A percentile compares a stretch with the other conserved stretches of the same genome.
phyloP scores from a whole-genome alignment of 805 yeast genomes.

The Cyberlindnera maritima region DNA sequence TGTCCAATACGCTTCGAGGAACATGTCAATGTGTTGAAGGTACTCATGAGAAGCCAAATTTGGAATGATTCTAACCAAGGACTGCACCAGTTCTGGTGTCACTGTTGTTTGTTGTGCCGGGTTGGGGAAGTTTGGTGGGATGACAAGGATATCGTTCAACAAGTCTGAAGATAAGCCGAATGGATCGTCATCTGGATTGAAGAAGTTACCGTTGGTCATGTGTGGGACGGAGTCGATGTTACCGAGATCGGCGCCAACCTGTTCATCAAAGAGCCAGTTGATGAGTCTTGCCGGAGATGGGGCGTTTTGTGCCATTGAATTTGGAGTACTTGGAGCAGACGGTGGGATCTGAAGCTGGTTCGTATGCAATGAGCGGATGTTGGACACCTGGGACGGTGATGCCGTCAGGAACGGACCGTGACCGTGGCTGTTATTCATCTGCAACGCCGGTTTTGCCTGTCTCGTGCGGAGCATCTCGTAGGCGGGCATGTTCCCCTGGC shows the following conservation, averaged over 20 bases:
- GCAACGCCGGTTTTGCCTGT: background rate
- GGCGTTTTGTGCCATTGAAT: constrained; percentile 3
- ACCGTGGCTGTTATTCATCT: background rate
- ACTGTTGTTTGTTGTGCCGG: constrained; percentile 28
- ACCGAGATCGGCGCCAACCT: constrained; percentile 11
- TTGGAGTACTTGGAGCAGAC: background rate
- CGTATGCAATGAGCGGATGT: background rate
- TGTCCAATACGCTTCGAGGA: constrained; percentile 28
- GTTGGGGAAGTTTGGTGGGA: constrained; percentile 31
- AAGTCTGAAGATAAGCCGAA: constrained; percentile 29
- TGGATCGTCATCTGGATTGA: constrained; percentile 30
- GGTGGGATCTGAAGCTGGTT: background rate
- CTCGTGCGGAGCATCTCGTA: background rate
- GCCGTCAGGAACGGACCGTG: constrained; percentile 11
- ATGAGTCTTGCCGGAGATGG: constrained; percentile 25
- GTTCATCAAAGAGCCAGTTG: constrained; percentile 30
- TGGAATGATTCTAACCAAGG: constrained; percentile 23
- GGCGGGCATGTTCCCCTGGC: constrained; percentile 1
- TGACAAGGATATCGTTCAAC: constrained; percentile 26
- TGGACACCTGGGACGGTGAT: constrained; percentile 5
- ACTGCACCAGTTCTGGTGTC: constrained; percentile 22
- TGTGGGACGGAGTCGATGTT: constrained; percentile 19
- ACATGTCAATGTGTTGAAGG: constrained; percentile 23
- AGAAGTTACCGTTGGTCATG: constrained; percentile 25
- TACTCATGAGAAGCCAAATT: constrained; percentile 21